phyloP scores from a whole-genome alignment of 768 basidiomycete species.

The Mycena sanguinolenta region DNA sequence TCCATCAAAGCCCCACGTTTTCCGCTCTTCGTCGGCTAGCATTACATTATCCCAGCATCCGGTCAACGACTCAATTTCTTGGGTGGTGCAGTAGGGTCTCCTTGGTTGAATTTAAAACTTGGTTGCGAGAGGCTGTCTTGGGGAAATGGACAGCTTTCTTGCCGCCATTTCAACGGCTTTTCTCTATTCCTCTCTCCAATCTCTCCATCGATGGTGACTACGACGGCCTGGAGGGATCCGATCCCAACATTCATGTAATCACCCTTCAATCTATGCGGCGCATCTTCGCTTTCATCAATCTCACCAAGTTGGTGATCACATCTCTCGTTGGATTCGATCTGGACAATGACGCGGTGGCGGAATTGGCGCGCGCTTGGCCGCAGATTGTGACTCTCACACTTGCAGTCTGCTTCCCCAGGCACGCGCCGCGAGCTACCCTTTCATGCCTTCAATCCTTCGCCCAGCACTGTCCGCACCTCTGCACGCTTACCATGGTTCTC shows the following conservation, averaged over 20 bases:
- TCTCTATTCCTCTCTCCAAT: background rate
- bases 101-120: background rate
- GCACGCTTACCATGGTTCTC: background rate
- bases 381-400: conserved; percentile 2
- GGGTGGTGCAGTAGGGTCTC: background rate
- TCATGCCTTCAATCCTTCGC: conserved; percentile 19
- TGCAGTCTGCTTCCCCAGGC: background rate
- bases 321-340: background rate
- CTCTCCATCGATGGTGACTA: background rate
- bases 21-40: background rate
- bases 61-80: background rate
- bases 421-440: conserved; percentile 3
- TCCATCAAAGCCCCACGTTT: background rate
- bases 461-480: conserved; percentile 11
- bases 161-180: background rate
- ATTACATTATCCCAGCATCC: background rate
- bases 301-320: background rate
- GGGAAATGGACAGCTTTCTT: background rate
- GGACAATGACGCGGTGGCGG: background rate
- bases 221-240: background rate
- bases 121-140: no score
- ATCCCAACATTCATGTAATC: background rate
- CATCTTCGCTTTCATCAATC: background rate
- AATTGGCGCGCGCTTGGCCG: conserved; percentile 22
- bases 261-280: background rate